Conservation (phyloP, 225 moss, liverwort and hornwort genomes). For the Straminergon stramineum region DNA sequence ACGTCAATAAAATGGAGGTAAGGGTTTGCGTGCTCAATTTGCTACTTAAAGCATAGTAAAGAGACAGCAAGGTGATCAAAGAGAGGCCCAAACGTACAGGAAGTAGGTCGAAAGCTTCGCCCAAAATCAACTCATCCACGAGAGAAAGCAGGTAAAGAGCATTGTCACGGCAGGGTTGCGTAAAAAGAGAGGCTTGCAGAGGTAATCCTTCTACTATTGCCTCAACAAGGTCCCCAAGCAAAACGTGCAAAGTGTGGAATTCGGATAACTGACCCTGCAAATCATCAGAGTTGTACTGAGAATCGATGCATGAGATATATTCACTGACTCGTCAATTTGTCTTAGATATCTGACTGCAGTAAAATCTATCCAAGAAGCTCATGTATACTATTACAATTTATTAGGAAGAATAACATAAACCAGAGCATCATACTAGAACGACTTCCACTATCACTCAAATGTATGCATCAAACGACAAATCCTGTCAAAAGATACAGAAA, state of each 20-base stretch:
- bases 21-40: not conserved
- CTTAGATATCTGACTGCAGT: not conserved
- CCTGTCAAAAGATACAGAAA: not conserved
- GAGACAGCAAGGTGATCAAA: not conserved
- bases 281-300: not conserved
- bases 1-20: not conserved
- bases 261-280: constrained; percentile 58
- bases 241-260: constrained; percentile 55
- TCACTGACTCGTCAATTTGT: not conserved
- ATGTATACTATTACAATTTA: not conserved
- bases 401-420: not conserved
- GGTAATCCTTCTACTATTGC: constrained; percentile 56
- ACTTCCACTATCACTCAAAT: not conserved
- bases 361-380: not conserved
- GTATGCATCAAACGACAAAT: not conserved
- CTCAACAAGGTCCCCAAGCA: constrained; percentile 70
- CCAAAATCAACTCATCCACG: constrained; percentile 69
- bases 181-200: constrained; percentile 55
- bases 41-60: not conserved
- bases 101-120: constrained; percentile 56
- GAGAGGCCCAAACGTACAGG: constrained; percentile 37
- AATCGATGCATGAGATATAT: not conserved
- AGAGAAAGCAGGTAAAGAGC: constrained; percentile 62
- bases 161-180: constrained; percentile 79
- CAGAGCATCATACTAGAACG: not conserved